These are phyloP conservation scores for Puya raimondii DNA, from an alignment of 176 grass and related monocot genomes.

Conservation along the genomic window DNA sequence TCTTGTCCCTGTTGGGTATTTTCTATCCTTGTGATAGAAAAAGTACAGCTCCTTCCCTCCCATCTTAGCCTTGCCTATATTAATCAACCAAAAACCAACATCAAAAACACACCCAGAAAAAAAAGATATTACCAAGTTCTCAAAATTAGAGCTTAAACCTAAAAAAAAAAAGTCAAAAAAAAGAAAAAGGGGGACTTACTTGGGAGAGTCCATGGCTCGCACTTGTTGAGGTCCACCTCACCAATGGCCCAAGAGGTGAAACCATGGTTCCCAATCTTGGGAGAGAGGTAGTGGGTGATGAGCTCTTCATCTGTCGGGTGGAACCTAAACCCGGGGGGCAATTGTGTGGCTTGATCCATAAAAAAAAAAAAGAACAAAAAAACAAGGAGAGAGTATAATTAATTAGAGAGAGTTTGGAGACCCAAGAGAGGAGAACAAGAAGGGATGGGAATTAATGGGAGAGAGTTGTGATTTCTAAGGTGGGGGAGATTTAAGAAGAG, in stretches of 20 bases:
- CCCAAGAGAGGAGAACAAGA: not conserved
- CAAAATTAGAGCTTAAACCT: not conserved
- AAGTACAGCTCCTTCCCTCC: conserved; percentile 94
- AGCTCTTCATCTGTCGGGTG: conserved; percentile 97
- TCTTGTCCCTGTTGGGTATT: conserved; percentile 85
- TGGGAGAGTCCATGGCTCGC: conserved; percentile 90
- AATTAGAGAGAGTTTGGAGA: not conserved
- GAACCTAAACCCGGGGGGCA: conserved; percentile 92
- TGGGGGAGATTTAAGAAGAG: conserved; percentile 17
- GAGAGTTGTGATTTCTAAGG: conserved; percentile 7
- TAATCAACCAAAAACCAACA: too few species aligned
- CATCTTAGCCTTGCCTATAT: conserved; percentile 70
- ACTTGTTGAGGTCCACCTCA: conserved; percentile 96
- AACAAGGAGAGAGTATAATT: not conserved
- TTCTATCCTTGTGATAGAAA: conserved; percentile 89
- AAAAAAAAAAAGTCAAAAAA: not conserved
- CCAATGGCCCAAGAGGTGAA: conserved; percentile 65
- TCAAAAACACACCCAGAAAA: not conserved
- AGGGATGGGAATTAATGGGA: not conserved
- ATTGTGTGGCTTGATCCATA: conserved; percentile 36
- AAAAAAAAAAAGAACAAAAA: not conserved
- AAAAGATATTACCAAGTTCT: not conserved
- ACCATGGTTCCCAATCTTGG: conserved; percentile 34
- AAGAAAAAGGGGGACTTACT: conserved; percentile 17
- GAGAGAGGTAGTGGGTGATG: conserved; percentile 79